These are phyloP conservation scores for Plasmodium falciparum DNA, from an alignment of 169 alveolate species.

Conservation along the genomic window DNA sequence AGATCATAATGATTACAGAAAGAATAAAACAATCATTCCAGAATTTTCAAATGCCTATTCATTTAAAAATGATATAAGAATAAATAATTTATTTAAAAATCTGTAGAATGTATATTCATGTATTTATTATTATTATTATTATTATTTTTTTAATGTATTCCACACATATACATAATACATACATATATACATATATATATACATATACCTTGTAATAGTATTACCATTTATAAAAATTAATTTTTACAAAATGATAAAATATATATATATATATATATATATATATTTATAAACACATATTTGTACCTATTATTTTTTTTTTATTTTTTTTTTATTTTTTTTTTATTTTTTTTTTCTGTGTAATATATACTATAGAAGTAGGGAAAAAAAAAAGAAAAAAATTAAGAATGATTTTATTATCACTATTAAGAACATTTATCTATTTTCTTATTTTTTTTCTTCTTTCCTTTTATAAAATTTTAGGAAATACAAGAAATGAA, in stretches of 20 bases:
- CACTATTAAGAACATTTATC: too few relatives aligned
- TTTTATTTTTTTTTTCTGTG: not conserved
- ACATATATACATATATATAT: slow-evolving; percentile 1
- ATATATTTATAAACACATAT: not conserved
- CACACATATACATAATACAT: too few relatives aligned
- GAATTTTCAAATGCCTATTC: slow-evolving; percentile 5
- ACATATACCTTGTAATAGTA: not conserved
- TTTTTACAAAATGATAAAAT: not conserved
- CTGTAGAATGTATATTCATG: not conserved
- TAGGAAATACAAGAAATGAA: too few relatives aligned
- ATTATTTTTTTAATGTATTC: not conserved
- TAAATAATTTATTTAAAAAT: slow-evolving; percentile 39
- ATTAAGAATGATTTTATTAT: too few relatives aligned
- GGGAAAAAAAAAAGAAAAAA: too few relatives aligned
- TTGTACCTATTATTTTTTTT: too few relatives aligned
- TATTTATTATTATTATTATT: not conserved
- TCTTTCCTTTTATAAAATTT: too few relatives aligned
- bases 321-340: too few relatives aligned
- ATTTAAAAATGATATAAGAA: slow-evolving; percentile 21
- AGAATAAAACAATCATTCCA: slow-evolving; percentile 24
- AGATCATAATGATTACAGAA: slow-evolving; percentile 24
- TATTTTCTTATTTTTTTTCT: too few relatives aligned
- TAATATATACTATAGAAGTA: not conserved
- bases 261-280: slow-evolving; percentile 2
- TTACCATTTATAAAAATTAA: not conserved